Evolutionary conservation across 345 rosid species (phyloP), one percentile per base, ranked within the genome.

Genomic region (Gossypium sturtianum): DNA sequence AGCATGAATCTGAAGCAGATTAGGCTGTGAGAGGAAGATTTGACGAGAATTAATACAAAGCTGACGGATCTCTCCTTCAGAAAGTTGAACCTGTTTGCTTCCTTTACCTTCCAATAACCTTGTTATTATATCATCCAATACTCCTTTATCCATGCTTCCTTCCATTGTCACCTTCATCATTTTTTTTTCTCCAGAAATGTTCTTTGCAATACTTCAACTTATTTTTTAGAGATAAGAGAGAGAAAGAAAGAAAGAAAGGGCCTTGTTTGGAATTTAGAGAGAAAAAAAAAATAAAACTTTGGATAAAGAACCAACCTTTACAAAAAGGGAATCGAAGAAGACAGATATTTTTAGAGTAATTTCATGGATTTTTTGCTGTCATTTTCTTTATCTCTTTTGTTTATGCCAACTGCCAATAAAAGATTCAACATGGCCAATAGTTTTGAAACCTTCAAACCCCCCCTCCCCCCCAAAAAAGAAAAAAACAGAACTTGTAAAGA

Each of bases 31-130:
- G 27, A 91, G 89, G 86, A 96, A 88, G 84, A 91, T 89, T 85
- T 96, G 97, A 66, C 98, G 90, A 58, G 99, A 93, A 82, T 89
- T 93, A 81, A 91, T 82, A 74, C 99, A 96, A 29, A 96, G 91
- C 85, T 91, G 99, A 73, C 99, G 97, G 90, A 96, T 93, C 90
- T 96, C 99, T 58, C 84, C 84, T 84, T 96, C 99, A 0, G 99
- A 96, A 20, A 93, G 88, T 90, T 93, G 98, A 60, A 91, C 99
- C 77, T 93, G 99, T 77, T 89, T 93, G 10, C 92, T 89, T 71
- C 97, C 98, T 91, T 81, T 90, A 7, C 99, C 97, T 49, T 91
- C 98, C 80, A 96, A 79, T 27, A 96, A 80, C 83, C 98, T 90
- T 83, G 93, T 85, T 72, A 96, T 89, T 17, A 96, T 90, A 80